Evolutionary conservation across 768 basidiomycete genomes (phyloP), one percentile per base, ranked within the genome.

Genomic region (Ramaria rubella): DNA sequence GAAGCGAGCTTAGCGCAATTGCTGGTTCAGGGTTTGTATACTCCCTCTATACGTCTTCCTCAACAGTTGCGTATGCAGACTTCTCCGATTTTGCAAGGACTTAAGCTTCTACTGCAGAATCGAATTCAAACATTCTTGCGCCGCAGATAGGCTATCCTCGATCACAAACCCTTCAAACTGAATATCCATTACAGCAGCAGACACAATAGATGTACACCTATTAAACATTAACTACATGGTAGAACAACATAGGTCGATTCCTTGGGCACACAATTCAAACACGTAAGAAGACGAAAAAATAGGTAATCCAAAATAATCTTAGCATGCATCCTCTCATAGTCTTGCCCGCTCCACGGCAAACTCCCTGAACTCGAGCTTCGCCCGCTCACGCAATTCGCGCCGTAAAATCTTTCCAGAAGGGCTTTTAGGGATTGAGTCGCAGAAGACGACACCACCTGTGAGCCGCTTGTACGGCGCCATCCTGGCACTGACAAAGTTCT

Each of bases 401-500:
- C 91, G 77, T 30, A 94, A 69, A 63, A 96, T 96, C 71, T 95
- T 94, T 2, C 93, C 93, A 52, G 90, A 80, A 30, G 90, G 83
- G 62, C 90, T 86, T 69, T 87, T 90, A 0, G 89, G 88, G 52
- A 90, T 74, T 12, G 70, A 69, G 36, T 82, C 79, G 40, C 90
- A 74, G 2, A 83, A 51, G n/a, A 69, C 63, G 1, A 85, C 70
- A 17, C 90, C 79, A 6, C 75, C 65, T 56, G 58, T 24, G 19
- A 61, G 44, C 53, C 21, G 23, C 12, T 52, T 26, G 34, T 49
- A 19, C 43, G 42, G 48, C 17, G 34, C 19, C 50, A 30, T 26
- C 50, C 19, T 46, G 15, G 26, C 19, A 19, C 23, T 19, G 23
- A 58, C 60, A 56, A 24, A 29, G 30, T 38, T 60, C 69, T 42